Percentiles rank a stretch among this genome's conserved stretches.
Evolutionary conservation across 2,329 filamentous ascomycete genomes (phyloP).

Genomic region (Fusarium subtropicale): DNA sequence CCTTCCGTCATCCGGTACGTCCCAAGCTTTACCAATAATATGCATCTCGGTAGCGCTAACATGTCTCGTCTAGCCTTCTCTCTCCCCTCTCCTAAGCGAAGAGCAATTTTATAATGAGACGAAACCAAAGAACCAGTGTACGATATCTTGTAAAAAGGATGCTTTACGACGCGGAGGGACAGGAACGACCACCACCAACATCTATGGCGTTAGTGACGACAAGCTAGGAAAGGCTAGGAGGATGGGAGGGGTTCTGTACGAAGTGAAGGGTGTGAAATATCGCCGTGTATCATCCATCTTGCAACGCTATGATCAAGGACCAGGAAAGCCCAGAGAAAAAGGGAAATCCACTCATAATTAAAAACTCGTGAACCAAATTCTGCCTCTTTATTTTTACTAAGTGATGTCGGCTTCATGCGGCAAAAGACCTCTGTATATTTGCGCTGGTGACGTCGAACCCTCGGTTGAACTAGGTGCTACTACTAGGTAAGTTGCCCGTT

Average conservation of each 20-base stretch:
- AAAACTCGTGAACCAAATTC: slow-evolving; percentile 2
- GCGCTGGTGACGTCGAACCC: slow-evolving; percentile 36
- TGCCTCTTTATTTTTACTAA: neutral
- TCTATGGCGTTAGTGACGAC: slow-evolving; percentile 44
- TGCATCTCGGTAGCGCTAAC: slow-evolving; percentile 35
- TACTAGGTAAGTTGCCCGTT: slow-evolving; percentile 5
- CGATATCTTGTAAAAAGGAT: slow-evolving; percentile 38
- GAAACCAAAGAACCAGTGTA: slow-evolving; percentile 40
- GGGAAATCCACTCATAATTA: slow-evolving; percentile 43
- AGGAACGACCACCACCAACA: slow-evolving; percentile 37
- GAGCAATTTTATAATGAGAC: slow-evolving; percentile 18
- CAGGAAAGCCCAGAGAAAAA: slow-evolving; percentile 28
- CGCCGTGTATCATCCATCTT: slow-evolving; percentile 46
- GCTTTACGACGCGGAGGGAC: slow-evolving; percentile 8
- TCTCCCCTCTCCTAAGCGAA: slow-evolving; percentile 70
- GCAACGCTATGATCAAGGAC: slow-evolving; percentile 22
- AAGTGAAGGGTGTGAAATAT: slow-evolving; percentile 27
- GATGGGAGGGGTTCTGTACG: slow-evolving; percentile 38
- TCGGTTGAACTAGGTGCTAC: slow-evolving; percentile 31
- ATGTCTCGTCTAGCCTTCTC: slow-evolving; percentile 62
- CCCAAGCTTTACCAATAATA: neutral
- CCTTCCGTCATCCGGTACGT: slow-evolving; percentile 74
- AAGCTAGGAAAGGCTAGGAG: slow-evolving; percentile 33
- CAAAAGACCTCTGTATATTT: slow-evolving; percentile 6
- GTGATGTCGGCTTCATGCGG: slow-evolving; percentile 23